phyloP scores from a whole-genome alignment of 371 early-diverging fungal genomes.

The Mycotypha africana region DNA sequence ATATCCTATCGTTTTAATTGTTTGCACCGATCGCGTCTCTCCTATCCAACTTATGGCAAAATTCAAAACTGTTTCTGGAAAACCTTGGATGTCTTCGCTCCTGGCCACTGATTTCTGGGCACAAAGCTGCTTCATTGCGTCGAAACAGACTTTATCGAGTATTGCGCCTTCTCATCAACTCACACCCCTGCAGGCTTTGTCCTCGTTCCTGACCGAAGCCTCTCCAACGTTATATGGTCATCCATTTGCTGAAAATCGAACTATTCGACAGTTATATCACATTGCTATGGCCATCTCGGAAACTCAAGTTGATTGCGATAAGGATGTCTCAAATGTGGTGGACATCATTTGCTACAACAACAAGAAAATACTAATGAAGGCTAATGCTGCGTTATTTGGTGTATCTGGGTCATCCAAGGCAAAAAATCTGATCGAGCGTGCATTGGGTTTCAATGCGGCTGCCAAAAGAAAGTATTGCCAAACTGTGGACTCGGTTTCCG shows the following conservation, averaged over 20 bases:
- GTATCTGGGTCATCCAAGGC: neutral
- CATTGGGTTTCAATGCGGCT: neutral
- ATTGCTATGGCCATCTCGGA: neutral
- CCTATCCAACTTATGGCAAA: conserved; percentile 2
- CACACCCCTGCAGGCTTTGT: conserved; percentile 5
- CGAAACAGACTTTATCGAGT: neutral
- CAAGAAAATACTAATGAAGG: neutral
- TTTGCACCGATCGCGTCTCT: conserved; percentile 3
- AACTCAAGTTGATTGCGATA: neutral
- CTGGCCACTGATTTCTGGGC: conserved; percentile 7
- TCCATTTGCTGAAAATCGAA: conserved; percentile 4
- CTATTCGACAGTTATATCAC: neutral
- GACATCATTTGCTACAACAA: neutral
- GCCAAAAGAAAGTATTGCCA: conserved; percentile 4
- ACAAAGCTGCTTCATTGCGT: conserved; percentile 4
- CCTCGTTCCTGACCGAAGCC: conserved; percentile 2
- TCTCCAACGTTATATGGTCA: conserved; percentile 4
- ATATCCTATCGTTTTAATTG: neutral
- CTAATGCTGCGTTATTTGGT: neutral
- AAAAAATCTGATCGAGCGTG: neutral
- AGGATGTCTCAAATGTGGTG: neutral
- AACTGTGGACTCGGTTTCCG: conserved; percentile 5
- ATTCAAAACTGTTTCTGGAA: conserved; percentile 2
- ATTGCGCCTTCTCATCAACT: neutral
- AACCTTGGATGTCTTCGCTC: conserved; percentile 3